phyloP scores from a whole-genome alignment of 1,139 yeast genomes.

The Scheffersomyces quercinus region DNA sequence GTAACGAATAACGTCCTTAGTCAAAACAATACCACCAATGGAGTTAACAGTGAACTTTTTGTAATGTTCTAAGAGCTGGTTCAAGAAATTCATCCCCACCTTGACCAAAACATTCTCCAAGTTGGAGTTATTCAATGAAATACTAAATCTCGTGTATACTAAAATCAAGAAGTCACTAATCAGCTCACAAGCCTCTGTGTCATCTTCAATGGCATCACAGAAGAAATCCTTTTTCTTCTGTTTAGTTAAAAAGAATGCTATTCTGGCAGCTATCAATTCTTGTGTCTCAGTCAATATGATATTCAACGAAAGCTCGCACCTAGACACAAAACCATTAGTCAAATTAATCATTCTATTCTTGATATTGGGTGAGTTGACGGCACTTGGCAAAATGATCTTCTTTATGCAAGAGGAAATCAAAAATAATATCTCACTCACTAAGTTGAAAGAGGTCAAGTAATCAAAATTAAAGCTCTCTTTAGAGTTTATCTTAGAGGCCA shows the following conservation, averaged over 20 bases:
- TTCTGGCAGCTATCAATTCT: constrained; percentile 48
- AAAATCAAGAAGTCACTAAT: constrained; percentile 54
- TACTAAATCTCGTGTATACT: constrained; percentile 35
- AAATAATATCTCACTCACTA: constrained; percentile 64
- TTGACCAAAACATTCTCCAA: constrained; percentile 53
- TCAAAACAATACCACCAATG: constrained; percentile 81
- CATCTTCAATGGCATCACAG: constrained; percentile 56
- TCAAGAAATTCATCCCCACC: constrained; percentile 62
- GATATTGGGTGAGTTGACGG: constrained; percentile 61
- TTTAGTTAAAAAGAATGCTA: constrained; percentile 51
- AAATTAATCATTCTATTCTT: constrained; percentile 63
- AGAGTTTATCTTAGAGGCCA: constrained; percentile 22
- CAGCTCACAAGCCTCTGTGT: constrained; percentile 69
- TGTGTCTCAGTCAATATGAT: constrained; percentile 62
- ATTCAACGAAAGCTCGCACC: constrained; percentile 71
- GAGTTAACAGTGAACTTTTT: constrained; percentile 76
- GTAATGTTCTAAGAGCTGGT: constrained; percentile 68
- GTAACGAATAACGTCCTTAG: constrained; percentile 80
- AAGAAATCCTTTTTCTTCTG: constrained; percentile 65
- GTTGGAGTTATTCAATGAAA: constrained; percentile 53
- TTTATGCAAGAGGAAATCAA: constrained; percentile 71
- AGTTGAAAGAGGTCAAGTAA: constrained; percentile 53
- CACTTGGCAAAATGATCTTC: constrained; percentile 71
- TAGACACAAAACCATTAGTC: constrained; percentile 65
- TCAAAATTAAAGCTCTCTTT: constrained; percentile 35